Evolutionary conservation across 2,329 filamentous ascomycete genomes (phyloP).

Genomic region (Colletotrichum lentis): DNA sequence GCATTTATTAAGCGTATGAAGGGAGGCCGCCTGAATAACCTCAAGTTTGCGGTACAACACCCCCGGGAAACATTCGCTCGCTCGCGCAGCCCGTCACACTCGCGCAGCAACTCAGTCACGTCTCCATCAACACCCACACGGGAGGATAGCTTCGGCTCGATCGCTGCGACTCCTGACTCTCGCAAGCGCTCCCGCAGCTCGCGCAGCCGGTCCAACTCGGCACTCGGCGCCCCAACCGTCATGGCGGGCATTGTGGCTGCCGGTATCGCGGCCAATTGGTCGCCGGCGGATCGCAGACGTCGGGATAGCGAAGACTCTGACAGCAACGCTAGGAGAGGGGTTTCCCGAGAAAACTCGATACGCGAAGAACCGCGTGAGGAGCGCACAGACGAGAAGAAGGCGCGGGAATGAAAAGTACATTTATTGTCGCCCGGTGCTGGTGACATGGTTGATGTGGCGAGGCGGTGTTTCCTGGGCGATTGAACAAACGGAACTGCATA

Average conservation of each 20-base stretch:
- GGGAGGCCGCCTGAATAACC: constrained; percentile 81
- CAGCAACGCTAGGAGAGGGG: constrained; percentile 23
- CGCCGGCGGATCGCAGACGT: constrained; percentile 66
- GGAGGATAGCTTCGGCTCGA: constrained; percentile 60
- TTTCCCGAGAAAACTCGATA: constrained; percentile 33
- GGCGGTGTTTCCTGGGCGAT: constrained; percentile 13
- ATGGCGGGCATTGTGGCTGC: constrained; percentile 87
- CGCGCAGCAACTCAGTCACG: constrained; percentile 69
- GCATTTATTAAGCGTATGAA: constrained; percentile 82
- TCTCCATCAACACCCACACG: constrained; percentile 70
- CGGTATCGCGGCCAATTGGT: constrained; percentile 79
- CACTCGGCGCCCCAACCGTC: constrained; percentile 76
- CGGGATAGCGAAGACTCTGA: constrained; percentile 49
- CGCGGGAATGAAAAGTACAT: constrained; percentile 31
- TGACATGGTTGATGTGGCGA: constrained; percentile 11
- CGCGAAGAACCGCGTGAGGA: constrained; percentile 29
- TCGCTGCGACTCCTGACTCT: constrained; percentile 65
- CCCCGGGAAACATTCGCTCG: constrained; percentile 74
- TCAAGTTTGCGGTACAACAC: constrained; percentile 80
- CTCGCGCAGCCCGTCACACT: constrained; percentile 70
- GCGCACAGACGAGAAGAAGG: constrained; percentile 12
- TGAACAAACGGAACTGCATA: not conserved
- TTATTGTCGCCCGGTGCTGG: constrained; percentile 15
- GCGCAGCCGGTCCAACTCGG: constrained; percentile 72
- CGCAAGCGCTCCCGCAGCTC: constrained; percentile 73